A percentile compares a stretch with the other conserved stretches of the same genome.
Evolutionary conservation across 257 asterid species (phyloP).

Genomic region (Solanum commersonii): DNA sequence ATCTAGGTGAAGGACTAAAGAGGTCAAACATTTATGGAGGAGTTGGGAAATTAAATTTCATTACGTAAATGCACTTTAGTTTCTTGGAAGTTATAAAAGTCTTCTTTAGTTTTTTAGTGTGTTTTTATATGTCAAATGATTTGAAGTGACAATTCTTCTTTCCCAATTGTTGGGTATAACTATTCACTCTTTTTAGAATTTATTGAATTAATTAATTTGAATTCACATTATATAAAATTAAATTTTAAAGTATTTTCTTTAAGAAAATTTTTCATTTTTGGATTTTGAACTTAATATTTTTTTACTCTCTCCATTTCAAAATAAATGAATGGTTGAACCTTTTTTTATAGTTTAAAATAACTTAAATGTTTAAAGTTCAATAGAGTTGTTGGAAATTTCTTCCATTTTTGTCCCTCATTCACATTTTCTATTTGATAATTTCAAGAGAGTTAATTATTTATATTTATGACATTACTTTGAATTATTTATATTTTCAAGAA

Average conservation of each 20-base stretch:
- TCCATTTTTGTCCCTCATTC: neutral
- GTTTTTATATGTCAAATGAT: neutral
- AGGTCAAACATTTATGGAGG: neutral
- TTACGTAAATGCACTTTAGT: neutral
- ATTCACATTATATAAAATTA: too few species aligned
- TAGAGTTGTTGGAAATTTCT: neutral
- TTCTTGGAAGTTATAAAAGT: neutral
- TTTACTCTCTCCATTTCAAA: neutral
- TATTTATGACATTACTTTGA: neutral
- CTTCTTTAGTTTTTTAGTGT: neutral
- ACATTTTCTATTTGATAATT: neutral
- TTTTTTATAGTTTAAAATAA: too few species aligned
- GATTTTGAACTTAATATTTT: neutral
- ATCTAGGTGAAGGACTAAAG: neutral
- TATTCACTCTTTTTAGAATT: neutral
- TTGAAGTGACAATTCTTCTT: neutral
- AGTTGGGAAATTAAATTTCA: neutral
- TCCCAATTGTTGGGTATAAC: neutral
- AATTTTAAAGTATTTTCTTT: too few species aligned
- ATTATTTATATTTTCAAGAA: neutral
- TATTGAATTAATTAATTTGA: neutral
- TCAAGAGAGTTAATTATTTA: neutral
- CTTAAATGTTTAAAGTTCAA: too few species aligned
- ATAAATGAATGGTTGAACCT: too few species aligned
- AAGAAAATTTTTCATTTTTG: neutral